A percentile compares a stretch with the other conserved stretches of the same genome.
phyloP scores from a whole-genome alignment of 768 basidiomycete species.

The Lyophyllum shimeji region DNA sequence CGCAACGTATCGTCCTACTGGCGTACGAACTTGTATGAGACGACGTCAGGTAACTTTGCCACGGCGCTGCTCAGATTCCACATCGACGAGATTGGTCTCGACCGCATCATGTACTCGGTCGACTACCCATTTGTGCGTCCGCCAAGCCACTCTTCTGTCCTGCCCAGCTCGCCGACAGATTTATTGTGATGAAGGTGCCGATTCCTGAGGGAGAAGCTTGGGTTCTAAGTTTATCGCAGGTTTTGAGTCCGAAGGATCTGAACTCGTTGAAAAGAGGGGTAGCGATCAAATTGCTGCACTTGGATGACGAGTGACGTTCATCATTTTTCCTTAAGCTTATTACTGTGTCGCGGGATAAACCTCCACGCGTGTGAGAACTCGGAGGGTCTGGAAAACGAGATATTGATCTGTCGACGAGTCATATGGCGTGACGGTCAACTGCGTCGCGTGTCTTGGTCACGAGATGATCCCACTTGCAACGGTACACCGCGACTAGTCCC shows the following conservation, averaged over 20 bases:
- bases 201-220: constrained; percentile 22
- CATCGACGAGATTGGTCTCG: constrained; percentile 35
- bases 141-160: too few species aligned
- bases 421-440: too few species aligned
- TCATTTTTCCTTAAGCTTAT: too few species aligned
- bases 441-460: too few species aligned
- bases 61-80: constrained; percentile 39
- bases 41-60: constrained; percentile 40
- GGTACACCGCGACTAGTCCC: too few species aligned
- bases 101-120: constrained; percentile 41
- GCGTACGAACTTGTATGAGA: constrained; percentile 40
- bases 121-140: constrained; percentile 33
- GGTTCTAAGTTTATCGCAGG: constrained; percentile 21
- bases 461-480: too few species aligned
- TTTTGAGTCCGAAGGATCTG: constrained; percentile 21
- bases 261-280: constrained; percentile 25
- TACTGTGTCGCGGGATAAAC: too few species aligned
- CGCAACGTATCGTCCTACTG: constrained; percentile 37
- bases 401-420: too few species aligned
- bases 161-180: neutral
- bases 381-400: too few species aligned
- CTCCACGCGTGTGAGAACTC: too few species aligned
- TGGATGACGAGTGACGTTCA: constrained; percentile 22
- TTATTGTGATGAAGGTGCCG: constrained; percentile 12
- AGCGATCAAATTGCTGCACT: constrained; percentile 28